Conservation (phyloP, 257 asterid species). For the Eustoma russellianum region DNA sequence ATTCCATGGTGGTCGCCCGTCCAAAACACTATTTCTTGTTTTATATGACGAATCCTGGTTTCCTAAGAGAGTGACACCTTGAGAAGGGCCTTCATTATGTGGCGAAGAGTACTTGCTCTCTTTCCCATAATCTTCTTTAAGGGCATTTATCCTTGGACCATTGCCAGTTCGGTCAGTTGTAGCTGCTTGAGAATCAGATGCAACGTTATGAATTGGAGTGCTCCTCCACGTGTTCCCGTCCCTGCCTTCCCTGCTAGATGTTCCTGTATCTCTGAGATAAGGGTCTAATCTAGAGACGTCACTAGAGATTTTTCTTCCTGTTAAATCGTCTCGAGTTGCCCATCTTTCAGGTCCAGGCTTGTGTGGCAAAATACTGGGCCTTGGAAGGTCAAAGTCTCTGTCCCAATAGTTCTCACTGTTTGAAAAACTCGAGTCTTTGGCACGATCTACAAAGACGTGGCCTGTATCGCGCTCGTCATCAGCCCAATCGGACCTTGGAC, state of each 20-base stretch:
- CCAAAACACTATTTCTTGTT: constrained; percentile 37
- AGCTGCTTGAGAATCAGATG: constrained; percentile 24
- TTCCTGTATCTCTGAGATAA: constrained; percentile 38
- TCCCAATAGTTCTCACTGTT: constrained; percentile 69
- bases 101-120: constrained; percentile 40
- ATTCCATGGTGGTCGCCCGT: constrained; percentile 37
- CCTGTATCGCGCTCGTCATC: constrained; percentile 99
- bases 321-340: constrained; percentile 53
- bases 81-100: constrained; percentile 35
- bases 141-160: constrained; percentile 30
- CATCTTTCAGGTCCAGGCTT: constrained; percentile 51
- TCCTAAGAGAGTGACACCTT: constrained; percentile 14
- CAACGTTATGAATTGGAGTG: constrained; percentile 35
- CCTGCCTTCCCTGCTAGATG: constrained; percentile 46
- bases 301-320: constrained; percentile 44
- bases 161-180: constrained; percentile 25
- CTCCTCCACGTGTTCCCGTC: constrained; percentile 57
- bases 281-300: constrained; percentile 48
- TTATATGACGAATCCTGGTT: constrained; percentile 47
- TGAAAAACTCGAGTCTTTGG: constrained; percentile 49
- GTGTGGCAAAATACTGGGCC: constrained; percentile 51
- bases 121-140: constrained; percentile 31
- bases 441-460: constrained; percentile 54
- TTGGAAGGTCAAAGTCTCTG: constrained; percentile 68
- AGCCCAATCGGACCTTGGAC: constrained; percentile 95